Evolutionary conservation across 805 yeast species (phyloP).

Genomic region (Nakazawaea ernobii): DNA sequence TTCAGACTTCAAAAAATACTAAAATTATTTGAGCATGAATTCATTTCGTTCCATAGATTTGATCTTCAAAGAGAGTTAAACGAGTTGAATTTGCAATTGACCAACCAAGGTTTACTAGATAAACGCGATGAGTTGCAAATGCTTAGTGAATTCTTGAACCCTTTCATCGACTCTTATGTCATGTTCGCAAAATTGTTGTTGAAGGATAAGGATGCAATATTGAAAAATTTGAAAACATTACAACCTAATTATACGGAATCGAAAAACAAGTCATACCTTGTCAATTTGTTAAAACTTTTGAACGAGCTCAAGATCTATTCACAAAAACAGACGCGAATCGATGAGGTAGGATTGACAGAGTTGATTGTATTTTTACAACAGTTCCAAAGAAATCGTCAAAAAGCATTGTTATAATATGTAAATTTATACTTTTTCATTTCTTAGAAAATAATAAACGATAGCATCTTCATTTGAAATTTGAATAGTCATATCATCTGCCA

Average conservation of each 20-base stretch:
- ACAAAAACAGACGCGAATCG: background rate
- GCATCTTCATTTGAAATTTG: no score
- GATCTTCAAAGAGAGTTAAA: background rate
- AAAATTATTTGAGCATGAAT: slow-evolving; percentile 1
- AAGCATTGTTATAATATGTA: slow-evolving; percentile 14
- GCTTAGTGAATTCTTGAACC: background rate
- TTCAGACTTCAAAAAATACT: background rate
- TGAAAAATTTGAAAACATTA: background rate
- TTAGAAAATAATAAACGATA: slow-evolving; percentile 80
- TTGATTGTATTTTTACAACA: background rate
- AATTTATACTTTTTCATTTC: slow-evolving; percentile 88
- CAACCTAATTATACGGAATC: slow-evolving; percentile 1
- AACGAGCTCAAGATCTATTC: slow-evolving; percentile 2
- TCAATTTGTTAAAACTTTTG: background rate
- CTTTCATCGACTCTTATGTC: slow-evolving; percentile 7
- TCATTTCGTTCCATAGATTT: background rate
- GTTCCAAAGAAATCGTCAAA: background rate
- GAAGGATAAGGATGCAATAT: background rate
- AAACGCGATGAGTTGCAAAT: background rate
- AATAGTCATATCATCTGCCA: no score
- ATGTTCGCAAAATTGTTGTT: background rate
- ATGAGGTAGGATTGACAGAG: background rate
- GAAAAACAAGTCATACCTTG: slow-evolving; percentile 3
- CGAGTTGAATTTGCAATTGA: background rate
- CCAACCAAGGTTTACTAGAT: background rate